phyloP scores from a whole-genome alignment of 306 rosid species.

The Corylus americana region DNA sequence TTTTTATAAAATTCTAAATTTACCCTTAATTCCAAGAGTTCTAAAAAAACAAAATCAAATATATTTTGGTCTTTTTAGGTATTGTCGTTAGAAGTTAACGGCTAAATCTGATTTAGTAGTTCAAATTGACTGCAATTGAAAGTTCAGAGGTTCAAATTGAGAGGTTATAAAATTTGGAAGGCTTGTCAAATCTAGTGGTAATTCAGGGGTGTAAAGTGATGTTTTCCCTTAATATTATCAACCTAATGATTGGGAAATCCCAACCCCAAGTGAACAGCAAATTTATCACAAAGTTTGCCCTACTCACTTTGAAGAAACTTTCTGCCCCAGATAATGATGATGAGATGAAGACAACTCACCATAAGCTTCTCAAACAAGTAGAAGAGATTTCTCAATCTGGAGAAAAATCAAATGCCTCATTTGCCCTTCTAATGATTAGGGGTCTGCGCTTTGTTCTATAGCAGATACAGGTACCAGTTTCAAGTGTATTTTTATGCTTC shows the following conservation, averaged over 20 bases:
- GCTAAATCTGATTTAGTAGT: too few species aligned
- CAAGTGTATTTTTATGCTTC: conserved; percentile 6
- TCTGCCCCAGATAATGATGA: conserved; percentile 51
- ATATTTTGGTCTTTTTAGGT: too few species aligned
- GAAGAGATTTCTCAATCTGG: conserved; percentile 33
- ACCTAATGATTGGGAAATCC: neutral
- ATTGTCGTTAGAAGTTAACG: too few species aligned
- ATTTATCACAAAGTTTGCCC: conserved; percentile 39
- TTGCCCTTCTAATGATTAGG: conserved; percentile 39
- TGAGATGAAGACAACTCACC: conserved; percentile 36
- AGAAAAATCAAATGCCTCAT: conserved; percentile 32
- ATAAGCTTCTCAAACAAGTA: conserved; percentile 39
- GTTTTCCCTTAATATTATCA: neutral
- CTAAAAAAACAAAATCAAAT: too few species aligned
- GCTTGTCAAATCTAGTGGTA: too few species aligned
- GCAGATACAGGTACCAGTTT: conserved; percentile 40
- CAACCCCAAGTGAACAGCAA: neutral
- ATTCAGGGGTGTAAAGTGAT: too few species aligned
- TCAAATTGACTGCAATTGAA: too few species aligned
- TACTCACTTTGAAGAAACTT: conserved; percentile 50
- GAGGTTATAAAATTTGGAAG: too few species aligned
- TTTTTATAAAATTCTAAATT: too few species aligned
- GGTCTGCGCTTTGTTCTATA: conserved; percentile 54
- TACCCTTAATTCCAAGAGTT: too few species aligned
- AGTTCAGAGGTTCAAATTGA: too few species aligned